Base-by-base conservation (phyloP, 306 rosid genomes). In the Arachis hypogaea region DNA sequence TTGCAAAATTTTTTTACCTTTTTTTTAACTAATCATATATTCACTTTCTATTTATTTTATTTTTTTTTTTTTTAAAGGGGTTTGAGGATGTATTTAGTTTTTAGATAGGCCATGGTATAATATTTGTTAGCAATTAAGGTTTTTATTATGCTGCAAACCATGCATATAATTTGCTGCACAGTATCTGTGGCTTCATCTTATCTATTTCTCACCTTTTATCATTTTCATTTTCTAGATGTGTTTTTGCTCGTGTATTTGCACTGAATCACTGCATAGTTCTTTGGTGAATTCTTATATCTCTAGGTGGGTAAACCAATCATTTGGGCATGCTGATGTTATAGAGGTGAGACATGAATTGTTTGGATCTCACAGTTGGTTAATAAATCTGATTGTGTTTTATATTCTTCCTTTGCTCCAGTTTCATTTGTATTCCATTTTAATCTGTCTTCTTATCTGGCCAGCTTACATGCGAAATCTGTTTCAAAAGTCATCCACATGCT, bases 381-480 rank as follows among this genome's bases (percentile, higher is more conserved):
- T 62, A 18, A 60, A 46, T 43, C 38, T 66, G 29, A 71, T 41
- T 72, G 63, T 29, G 38, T 76, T 47, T 66, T 69, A 46, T 47
- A 75, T 49, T 57, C 50, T 57, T 43, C 50, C 63, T 51, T 57
- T 54, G 52, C 51, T 50, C 45, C 36, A 22, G 54, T 6, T 66
- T 52, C 44, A 59, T 54, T 74, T 74, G 45, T 63, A 63, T 58
- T 54, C 58, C 49, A 46, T 2, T 40, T 9, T 63, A n/a, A 54
- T 9, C 54, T 45, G 1, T 22, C 62, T 71, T 75, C 46, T 38
- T 47, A 7, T 69, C 29, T 56, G 72, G 50, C 47, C 85, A 86
- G 94, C 84, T 81, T 61, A 84, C 82, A 14, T 92, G 96, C 68
- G 92, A 88, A 44, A 90, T 92, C 78, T 92, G 96, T 80, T 88